phyloP scores from a whole-genome alignment of 192 early-diverging fungal genomes.

The Pilaira anomala region DNA sequence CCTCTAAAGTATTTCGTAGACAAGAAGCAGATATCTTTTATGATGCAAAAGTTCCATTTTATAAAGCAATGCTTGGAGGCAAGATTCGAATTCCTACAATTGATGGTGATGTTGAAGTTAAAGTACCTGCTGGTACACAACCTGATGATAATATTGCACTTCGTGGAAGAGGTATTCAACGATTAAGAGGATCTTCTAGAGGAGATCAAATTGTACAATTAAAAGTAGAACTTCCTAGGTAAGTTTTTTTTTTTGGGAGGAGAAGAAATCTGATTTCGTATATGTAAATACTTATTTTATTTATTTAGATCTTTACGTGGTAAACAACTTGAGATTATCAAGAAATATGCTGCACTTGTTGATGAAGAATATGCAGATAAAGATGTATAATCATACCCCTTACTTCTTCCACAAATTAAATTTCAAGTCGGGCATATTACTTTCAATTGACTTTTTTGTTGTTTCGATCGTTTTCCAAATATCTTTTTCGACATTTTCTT shows the following conservation, averaged over 20 bases:
- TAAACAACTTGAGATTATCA: conserved; percentile 57
- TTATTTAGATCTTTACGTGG: conserved; percentile 31
- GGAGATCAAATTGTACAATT: conserved; percentile 93
- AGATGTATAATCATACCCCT: not conserved
- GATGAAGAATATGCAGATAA: conserved; percentile 21
- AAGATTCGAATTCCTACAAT: conserved; percentile 84
- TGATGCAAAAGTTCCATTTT: conserved; percentile 74
- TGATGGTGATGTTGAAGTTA: conserved; percentile 96
- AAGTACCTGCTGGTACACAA: conserved; percentile 81
- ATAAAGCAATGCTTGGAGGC: conserved; percentile 87
- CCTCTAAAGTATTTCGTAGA: conserved; percentile 75
- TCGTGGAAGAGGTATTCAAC: conserved; percentile 71
- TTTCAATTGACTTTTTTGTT: not conserved
- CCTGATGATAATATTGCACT: conserved; percentile 80
- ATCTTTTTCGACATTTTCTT: conserved; percentile 11
- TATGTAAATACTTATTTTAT: no score
- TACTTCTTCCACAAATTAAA: conserved; percentile 11
- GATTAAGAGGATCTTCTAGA: conserved; percentile 50
- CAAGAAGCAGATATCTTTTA: conserved; percentile 80
- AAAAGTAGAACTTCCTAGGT: conserved; percentile 76
- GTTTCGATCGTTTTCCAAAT: conserved; percentile 10
- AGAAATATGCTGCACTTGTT: conserved; percentile 50
- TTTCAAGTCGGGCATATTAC: not conserved
- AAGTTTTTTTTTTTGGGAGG: no score
- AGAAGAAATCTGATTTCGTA: no score